Percentiles rank a stretch among this genome's conserved stretches.
These are phyloP conservation scores for Yamadazyma mexicana DNA, from an alignment of 1,139 yeast species.

Conservation along the genomic window DNA sequence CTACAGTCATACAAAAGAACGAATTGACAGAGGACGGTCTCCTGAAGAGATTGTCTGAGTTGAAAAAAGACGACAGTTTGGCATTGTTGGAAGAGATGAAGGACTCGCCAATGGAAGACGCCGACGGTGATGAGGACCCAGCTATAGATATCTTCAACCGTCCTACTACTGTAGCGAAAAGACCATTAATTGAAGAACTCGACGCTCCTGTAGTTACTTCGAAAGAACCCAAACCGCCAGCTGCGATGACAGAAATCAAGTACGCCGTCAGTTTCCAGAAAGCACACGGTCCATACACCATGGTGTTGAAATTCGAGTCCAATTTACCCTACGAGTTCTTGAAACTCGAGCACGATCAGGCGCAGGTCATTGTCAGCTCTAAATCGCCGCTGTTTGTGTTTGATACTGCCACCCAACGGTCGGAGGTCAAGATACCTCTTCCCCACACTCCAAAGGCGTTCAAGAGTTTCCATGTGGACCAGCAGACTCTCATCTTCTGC, in stretches of 20 bases:
- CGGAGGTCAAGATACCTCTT: constrained; percentile 8
- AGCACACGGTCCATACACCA: constrained; percentile 4
- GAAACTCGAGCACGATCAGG: constrained; percentile 6
- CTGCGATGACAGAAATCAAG: neutral
- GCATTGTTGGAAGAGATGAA: constrained; percentile 41
- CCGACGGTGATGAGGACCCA: constrained; percentile 15
- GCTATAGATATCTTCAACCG: constrained; percentile 8
- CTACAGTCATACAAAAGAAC: constrained; percentile 32
- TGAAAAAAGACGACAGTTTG: constrained; percentile 40
- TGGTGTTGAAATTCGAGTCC: constrained; percentile 11
- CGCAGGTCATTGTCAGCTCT: constrained; percentile 7
- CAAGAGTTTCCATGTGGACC: constrained; percentile 8
- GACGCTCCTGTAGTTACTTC: constrained; percentile 2
- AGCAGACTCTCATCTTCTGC: constrained; percentile 9
- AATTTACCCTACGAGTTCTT: constrained; percentile 10
- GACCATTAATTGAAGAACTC: constrained; percentile 45
- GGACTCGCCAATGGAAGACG: constrained; percentile 8
- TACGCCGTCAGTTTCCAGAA: constrained; percentile 13
- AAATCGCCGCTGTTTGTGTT: constrained; percentile 6
- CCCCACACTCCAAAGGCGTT: constrained; percentile 4
- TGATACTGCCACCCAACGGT: constrained; percentile 1
- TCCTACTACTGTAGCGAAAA: neutral
- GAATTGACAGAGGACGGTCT: constrained; percentile 34
- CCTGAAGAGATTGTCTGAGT: constrained; percentile 30
- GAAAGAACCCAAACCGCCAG: neutral